phyloP scores from a whole-genome alignment of 225 moss, liverwort and hornwort species.

The Straminergon stramineum region DNA sequence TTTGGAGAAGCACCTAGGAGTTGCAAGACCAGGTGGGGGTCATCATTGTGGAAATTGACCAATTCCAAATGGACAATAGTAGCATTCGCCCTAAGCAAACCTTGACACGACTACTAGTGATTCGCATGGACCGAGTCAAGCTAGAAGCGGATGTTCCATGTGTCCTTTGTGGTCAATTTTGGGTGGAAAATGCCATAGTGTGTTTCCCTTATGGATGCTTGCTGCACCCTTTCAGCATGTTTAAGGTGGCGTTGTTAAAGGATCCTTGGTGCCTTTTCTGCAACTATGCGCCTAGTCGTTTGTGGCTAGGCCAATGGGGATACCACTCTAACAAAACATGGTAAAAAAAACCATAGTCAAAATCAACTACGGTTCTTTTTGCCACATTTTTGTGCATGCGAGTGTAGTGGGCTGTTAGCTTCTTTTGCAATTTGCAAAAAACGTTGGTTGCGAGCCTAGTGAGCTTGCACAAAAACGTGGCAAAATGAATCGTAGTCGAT shows the following conservation, averaged over 20 bases:
- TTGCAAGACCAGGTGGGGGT: background rate
- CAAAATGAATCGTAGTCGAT: too few species aligned
- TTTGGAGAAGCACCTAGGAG: background rate
- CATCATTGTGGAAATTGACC: background rate
- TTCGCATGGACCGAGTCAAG: background rate
- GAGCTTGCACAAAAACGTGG: too few species aligned
- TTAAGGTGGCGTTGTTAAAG: background rate
- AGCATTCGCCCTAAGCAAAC: background rate
- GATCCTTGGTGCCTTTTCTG: background rate
- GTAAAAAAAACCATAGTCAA: too few species aligned
- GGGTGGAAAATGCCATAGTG: background rate
- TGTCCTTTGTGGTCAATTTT: background rate
- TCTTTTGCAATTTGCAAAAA: too few species aligned
- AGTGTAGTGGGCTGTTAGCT: too few species aligned
- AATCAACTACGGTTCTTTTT: too few species aligned
- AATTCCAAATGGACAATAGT: background rate
- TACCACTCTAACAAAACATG: too few species aligned
- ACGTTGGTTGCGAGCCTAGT: too few species aligned
- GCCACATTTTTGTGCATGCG: too few species aligned
- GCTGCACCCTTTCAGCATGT: background rate
- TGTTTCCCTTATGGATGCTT: background rate
- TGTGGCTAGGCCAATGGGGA: background rate
- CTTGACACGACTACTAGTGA: background rate
- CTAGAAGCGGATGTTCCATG: background rate
- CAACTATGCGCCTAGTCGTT: rapidly evolving